A percentile compares a stretch with the other conserved stretches of the same genome.
Evolutionary conservation across 768 basidiomycete species (phyloP).

Genomic region (Ramaria rubella): DNA sequence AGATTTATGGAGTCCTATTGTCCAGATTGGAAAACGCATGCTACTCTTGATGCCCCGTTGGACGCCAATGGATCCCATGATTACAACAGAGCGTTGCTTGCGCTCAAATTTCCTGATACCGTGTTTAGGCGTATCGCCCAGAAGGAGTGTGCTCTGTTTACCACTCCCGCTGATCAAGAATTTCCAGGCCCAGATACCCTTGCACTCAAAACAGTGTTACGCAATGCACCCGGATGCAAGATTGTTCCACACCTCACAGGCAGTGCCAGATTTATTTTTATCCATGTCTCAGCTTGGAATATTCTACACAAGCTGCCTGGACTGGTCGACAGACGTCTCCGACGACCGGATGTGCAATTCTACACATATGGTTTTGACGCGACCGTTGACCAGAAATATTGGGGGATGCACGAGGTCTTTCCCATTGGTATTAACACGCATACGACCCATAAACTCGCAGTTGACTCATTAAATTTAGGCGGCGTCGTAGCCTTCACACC

Average conservation of each 20-base stretch:
- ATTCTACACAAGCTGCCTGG: conserved; percentile 43
- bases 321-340: conserved; percentile 40
- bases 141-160: conserved; percentile 44
- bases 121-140: conserved; percentile 42
- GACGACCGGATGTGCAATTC: conserved; percentile 46
- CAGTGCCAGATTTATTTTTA: conserved; percentile 48
- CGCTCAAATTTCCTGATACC: conserved; percentile 35
- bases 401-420: conserved; percentile 64
- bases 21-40: neutral
- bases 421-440: conserved; percentile 46
- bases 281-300: conserved; percentile 53
- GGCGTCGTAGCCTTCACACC: conserved; percentile 70
- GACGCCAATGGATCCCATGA: conserved; percentile 16
- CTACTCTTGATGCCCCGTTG: conserved; percentile 15
- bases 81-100: conserved; percentile 17
- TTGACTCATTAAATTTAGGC: conserved; percentile 34
- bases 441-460: neutral
- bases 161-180: conserved; percentile 26
- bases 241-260: conserved; percentile 13
- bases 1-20: conserved; percentile 13
- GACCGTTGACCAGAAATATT: conserved; percentile 40
- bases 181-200: conserved; percentile 25
- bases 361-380: conserved; percentile 64
- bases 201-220: conserved; percentile 38
- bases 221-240: conserved; percentile 34